A percentile compares a stretch with the other conserved stretches of the same genome.
phyloP scores from a whole-genome alignment of 2,329 filamentous ascomycete genomes.

The Trichoderma sp. region DNA sequence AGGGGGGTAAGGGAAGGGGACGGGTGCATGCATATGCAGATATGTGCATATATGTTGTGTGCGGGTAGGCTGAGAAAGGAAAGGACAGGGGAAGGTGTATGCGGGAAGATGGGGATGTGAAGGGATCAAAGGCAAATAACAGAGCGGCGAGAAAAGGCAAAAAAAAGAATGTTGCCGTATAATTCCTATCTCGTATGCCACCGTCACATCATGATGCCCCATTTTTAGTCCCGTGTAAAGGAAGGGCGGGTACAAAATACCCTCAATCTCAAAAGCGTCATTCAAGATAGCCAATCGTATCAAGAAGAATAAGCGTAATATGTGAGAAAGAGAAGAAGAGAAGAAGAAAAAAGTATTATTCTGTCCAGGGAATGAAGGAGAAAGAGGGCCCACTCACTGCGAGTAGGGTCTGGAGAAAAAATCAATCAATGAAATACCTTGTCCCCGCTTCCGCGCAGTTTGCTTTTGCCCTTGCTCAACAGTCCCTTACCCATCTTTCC shows the following conservation, averaged over 20 bases:
- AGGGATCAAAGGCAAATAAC: background rate
- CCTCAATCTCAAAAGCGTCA: conserved; percentile 27
- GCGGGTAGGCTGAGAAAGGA: background rate
- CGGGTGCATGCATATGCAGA: background rate
- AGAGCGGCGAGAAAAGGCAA: conserved; percentile 13
- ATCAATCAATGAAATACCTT: conserved; percentile 77
- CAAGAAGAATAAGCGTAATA: conserved; percentile 11
- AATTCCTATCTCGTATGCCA: conserved; percentile 42
- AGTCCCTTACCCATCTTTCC: conserved; percentile 88
- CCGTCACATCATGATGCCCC: conserved; percentile 33
- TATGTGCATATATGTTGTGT: background rate
- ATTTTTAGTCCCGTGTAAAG: conserved; percentile 32
- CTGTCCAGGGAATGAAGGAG: conserved; percentile 27
- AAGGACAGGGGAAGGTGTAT: background rate
- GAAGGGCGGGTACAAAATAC: conserved; percentile 25
- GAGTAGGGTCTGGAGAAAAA: conserved; percentile 30
- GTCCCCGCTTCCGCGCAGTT: conserved; percentile 69
- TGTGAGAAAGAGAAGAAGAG: conserved; percentile 22
- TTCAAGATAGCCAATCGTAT: conserved; percentile 16
- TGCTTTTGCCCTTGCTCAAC: conserved; percentile 86
- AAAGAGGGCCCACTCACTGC: conserved; percentile 24
- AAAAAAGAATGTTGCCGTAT: conserved; percentile 33
- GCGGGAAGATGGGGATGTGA: background rate
- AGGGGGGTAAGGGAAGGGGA: background rate
- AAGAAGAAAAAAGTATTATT: conserved; percentile 24